Evolutionary conservation across 164 flowering plant genomes (phyloP).

Genomic region (Magnolia officinalis): DNA sequence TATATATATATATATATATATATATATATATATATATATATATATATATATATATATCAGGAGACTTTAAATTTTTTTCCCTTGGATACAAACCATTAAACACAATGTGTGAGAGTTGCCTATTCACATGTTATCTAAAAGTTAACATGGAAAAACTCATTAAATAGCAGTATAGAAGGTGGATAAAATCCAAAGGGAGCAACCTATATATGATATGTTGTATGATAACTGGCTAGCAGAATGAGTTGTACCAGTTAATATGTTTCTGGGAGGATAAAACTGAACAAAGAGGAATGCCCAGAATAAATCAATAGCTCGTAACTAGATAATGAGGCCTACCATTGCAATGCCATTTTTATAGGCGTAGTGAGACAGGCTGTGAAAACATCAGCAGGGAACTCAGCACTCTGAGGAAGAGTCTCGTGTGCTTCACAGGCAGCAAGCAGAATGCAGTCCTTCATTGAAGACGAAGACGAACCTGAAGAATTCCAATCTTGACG

Average conservation of each 20-base stretch:
- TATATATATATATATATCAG: too few relatives aligned
- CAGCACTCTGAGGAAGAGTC: constrained; percentile 94
- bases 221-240: not conserved
- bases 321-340: constrained; percentile 37
- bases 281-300: not conserved
- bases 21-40: too few relatives aligned
- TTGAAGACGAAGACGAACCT: constrained; percentile 41
- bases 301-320: not conserved
- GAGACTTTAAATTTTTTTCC: not conserved
- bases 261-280: not conserved
- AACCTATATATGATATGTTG: not conserved
- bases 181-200: not conserved
- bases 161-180: not conserved
- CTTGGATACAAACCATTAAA: not conserved
- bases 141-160: not conserved
- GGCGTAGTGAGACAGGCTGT: constrained; percentile 98
- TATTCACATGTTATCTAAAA: not conserved
- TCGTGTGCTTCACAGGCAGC: constrained; percentile 99
- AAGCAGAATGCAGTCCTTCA: constrained; percentile 83
- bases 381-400: constrained; percentile 96
- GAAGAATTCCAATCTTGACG: constrained; percentile 60
- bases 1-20: too few relatives aligned
- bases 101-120: not conserved
- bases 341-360: constrained; percentile 93
- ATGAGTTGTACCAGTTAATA: not conserved